Percentiles rank a stretch among this genome's conserved stretches.
Evolutionary conservation across 2,329 filamentous ascomycete genomes (phyloP).

Genomic region (Eutypella sp.): DNA sequence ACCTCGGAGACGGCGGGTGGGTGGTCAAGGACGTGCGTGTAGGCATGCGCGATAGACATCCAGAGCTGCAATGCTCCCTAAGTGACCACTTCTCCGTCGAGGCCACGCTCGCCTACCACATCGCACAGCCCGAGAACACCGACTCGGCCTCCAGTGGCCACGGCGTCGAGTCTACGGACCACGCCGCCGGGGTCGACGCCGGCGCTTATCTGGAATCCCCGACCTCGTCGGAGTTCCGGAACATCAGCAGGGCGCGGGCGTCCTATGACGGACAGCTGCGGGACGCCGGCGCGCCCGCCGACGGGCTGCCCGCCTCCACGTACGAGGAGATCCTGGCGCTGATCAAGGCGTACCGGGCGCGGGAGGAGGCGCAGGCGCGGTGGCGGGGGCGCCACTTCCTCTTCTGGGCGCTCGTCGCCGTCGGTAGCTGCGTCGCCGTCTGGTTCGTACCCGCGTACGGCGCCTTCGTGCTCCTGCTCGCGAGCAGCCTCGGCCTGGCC

Average conservation of each 20-base stretch:
- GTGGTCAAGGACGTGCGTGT: slow-evolving; percentile 66
- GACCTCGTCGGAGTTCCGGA: slow-evolving; percentile 24
- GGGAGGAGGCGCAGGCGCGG: slow-evolving; percentile 67
- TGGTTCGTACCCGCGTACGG: slow-evolving; percentile 81
- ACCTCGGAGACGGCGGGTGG: slow-evolving; percentile 47
- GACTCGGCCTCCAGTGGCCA: slow-evolving; percentile 10
- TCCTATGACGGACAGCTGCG: slow-evolving; percentile 31
- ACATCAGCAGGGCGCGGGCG: slow-evolving; percentile 13
- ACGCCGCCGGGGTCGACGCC: slow-evolving; percentile 25
- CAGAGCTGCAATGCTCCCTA: slow-evolving; percentile 74
- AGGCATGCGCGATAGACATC: slow-evolving; percentile 77
- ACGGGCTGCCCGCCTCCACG: slow-evolving; percentile 40
- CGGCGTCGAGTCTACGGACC: slow-evolving; percentile 9
- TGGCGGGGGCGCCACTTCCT: slow-evolving; percentile 73
- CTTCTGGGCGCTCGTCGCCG: slow-evolving; percentile 57
- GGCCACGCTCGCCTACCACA: slow-evolving; percentile 60
- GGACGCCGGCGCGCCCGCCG: slow-evolving; percentile 11
- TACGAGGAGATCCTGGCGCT: slow-evolving; percentile 72
- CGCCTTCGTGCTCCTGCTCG: slow-evolving; percentile 73
- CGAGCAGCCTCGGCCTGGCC: slow-evolving; percentile 72
- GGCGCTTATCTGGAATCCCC: slow-evolving; percentile 37
- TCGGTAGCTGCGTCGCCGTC: slow-evolving; percentile 72
- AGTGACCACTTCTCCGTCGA: slow-evolving; percentile 95
- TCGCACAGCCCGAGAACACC: slow-evolving; percentile 1
- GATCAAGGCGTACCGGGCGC: slow-evolving; percentile 60